phyloP scores from a whole-genome alignment of 1,284 basidiomycete genomes.

The Ustilago sp. region DNA sequence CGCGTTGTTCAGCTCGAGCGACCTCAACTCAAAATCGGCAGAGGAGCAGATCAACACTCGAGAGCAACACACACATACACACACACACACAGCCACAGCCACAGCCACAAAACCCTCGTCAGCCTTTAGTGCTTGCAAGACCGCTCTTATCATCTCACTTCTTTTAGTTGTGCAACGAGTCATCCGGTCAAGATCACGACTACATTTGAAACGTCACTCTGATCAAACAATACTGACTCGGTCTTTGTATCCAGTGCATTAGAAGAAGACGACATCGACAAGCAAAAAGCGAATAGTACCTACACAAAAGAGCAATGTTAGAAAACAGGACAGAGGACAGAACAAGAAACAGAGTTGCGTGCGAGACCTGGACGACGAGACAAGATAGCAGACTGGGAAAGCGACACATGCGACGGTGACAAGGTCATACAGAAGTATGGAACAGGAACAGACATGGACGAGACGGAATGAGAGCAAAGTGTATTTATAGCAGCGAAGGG shows the following conservation, averaged over 20 bases:
- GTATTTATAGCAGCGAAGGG: neutral
- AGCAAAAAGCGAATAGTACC: neutral
- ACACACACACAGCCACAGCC: neutral
- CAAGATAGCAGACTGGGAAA: neutral
- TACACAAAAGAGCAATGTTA: neutral
- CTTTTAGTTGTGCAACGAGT: too few relatives aligned
- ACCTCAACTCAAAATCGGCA: neutral
- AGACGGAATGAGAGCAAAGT: neutral
- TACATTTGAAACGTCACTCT: too few relatives aligned
- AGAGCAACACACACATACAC: neutral
- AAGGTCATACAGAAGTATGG: neutral
- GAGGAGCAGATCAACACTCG: slow-evolving; percentile 19
- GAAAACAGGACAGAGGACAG: neutral
- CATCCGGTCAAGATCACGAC: too few relatives aligned
- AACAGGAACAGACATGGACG: neutral
- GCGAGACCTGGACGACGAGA: neutral
- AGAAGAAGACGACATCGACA: neutral
- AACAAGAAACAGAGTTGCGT: neutral
- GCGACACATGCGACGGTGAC: neutral
- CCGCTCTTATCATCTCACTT: too few relatives aligned
- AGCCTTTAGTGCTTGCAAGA: too few relatives aligned
- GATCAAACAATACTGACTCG: too few relatives aligned
- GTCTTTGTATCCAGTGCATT: too few relatives aligned
- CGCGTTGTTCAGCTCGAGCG: slow-evolving; percentile 10
- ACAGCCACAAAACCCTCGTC: too few relatives aligned